Percentiles rank a stretch among this genome's conserved stretches.
phyloP scores from a whole-genome alignment of 2,329 filamentous ascomycete genomes.

The Microcyclosporella mali region DNA sequence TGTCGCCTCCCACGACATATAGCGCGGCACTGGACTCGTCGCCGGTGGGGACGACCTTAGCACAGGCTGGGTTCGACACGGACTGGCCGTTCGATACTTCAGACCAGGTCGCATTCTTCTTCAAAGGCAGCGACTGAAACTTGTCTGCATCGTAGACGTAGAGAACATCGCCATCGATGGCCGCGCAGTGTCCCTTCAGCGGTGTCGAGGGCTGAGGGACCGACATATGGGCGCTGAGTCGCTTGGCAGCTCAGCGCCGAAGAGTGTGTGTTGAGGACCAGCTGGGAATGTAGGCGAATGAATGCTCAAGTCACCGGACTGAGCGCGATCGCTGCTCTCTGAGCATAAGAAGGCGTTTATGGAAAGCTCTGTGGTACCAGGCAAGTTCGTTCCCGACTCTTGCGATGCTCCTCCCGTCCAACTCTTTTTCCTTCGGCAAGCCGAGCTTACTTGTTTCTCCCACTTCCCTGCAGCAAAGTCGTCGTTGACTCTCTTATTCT shows the following conservation, averaged over 20 bases:
- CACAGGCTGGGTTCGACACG: constrained; percentile 71
- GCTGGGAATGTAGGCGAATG: not conserved
- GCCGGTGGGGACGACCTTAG: constrained; percentile 57
- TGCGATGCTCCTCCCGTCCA: too few species aligned
- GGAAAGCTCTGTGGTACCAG: too few species aligned
- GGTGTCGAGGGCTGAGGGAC: constrained; percentile 63
- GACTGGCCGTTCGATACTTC: constrained; percentile 58
- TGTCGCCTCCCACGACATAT: constrained; percentile 72
- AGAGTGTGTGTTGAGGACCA: constrained; percentile 1
- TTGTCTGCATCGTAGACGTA: constrained; percentile 70
- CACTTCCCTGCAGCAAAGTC: too few species aligned
- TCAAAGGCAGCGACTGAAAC: constrained; percentile 67
- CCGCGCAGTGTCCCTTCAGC: constrained; percentile 73
- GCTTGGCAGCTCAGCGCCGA: constrained; percentile 16
- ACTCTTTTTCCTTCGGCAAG: too few species aligned
- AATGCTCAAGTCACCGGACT: constrained; percentile 4
- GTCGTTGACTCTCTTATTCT: too few species aligned
- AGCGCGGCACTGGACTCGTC: constrained; percentile 57
- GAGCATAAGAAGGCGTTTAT: constrained; percentile 6
- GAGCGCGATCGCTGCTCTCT: constrained; percentile 4
- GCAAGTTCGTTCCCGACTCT: too few species aligned
- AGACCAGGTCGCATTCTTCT: constrained; percentile 66
- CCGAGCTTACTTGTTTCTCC: too few species aligned
- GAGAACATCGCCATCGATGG: constrained; percentile 72
- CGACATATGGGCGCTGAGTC: constrained; percentile 50